Base-by-base conservation (phyloP, 352 stramenopile species). In the Globisporangium spiculum region DNA sequence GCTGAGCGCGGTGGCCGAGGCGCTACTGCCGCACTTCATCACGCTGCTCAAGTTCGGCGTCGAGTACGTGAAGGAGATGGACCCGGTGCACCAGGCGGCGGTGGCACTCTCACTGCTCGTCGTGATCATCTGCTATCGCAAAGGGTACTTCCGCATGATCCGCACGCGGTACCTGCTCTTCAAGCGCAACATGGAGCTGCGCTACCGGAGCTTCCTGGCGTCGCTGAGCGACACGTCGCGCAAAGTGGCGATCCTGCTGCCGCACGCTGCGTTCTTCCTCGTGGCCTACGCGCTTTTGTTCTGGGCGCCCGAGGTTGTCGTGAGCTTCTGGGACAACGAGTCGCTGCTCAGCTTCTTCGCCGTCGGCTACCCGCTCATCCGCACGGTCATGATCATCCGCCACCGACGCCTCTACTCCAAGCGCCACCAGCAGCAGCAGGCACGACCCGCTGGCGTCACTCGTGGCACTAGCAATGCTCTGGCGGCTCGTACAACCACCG, bases 201-300 rank as follows among this genome's bases (percentile, higher is more conserved):
- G 79, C 0, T 94, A 96, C 71, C 73, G 83, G 55, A 75, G 71
- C n/a, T 92, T 94, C 58, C 73, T 92, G 22, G 70, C 65, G 10
- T 92, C 86, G 64, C 73, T 96, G 18, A 90, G 74, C 65, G 75
- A 81, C 67, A 90, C 92, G 65, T 92, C 84, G 58, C 82, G 86
- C 4, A 26, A 83, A 8, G 72, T 75, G 0, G 87, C 82, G 10
- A 77, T 92, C n/a, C 67, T 86, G 9, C 50, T 96, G 53, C 88
- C 88, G 18, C 88, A 96, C 46, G 67, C 71, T 14, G 62, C 90
- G 32, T 93, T 92, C 53, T 86, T 92, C 59, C 67, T 72, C 14
- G 63, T 79, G 9, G 83, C 81, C 6, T 93, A 91, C 60, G 76
- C 79, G 30, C 72, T 86, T 55, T 65, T 93, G 7, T 80, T 78